Evolutionary conservation across 1,139 yeast species (phyloP).

Genomic region (Wickerhamomyces sp.): DNA sequence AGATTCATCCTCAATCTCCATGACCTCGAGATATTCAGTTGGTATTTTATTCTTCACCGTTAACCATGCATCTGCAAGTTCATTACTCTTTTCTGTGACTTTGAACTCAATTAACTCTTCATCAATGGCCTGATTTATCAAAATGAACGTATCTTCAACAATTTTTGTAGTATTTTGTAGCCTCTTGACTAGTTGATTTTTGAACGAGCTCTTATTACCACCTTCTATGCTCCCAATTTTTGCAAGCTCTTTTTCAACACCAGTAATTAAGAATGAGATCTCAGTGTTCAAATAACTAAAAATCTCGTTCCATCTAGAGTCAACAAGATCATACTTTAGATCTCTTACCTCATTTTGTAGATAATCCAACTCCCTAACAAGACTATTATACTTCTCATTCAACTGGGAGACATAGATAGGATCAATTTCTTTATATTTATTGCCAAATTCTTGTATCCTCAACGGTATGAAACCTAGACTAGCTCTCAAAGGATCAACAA

Average conservation of each 20-base stretch:
- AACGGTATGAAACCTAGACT: conserved; percentile 57
- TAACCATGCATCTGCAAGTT: conserved; percentile 30
- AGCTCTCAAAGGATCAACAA: conserved; percentile 47
- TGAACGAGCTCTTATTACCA: conserved; percentile 7
- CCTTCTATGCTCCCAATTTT: conserved; percentile 13
- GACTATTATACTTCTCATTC: conserved; percentile 33
- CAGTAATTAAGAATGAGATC: conserved; percentile 27
- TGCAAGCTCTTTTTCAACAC: conserved; percentile 29
- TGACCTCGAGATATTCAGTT: conserved; percentile 17
- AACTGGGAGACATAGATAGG: conserved; percentile 34
- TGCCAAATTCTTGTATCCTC: conserved; percentile 38
- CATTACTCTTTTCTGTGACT: conserved; percentile 28
- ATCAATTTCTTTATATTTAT: conserved; percentile 28
- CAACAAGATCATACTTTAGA: conserved; percentile 44
- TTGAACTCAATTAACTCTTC: conserved; percentile 29
- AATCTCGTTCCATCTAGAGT: conserved; percentile 51
- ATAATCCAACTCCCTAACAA: conserved; percentile 37
- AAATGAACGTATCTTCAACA: conserved; percentile 30
- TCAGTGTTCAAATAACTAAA: conserved; percentile 41
- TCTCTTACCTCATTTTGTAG: conserved; percentile 35
- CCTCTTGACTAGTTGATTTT: conserved; percentile 24
- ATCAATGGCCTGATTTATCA: conserved; percentile 35
- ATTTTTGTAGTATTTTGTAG: conserved; percentile 20
- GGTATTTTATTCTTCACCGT: conserved; percentile 24
- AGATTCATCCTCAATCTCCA: conserved; percentile 9